These are phyloP conservation scores for Colletotrichum sp. DNA, from an alignment of 2,329 filamentous ascomycete genomes.

Conservation along the genomic window DNA sequence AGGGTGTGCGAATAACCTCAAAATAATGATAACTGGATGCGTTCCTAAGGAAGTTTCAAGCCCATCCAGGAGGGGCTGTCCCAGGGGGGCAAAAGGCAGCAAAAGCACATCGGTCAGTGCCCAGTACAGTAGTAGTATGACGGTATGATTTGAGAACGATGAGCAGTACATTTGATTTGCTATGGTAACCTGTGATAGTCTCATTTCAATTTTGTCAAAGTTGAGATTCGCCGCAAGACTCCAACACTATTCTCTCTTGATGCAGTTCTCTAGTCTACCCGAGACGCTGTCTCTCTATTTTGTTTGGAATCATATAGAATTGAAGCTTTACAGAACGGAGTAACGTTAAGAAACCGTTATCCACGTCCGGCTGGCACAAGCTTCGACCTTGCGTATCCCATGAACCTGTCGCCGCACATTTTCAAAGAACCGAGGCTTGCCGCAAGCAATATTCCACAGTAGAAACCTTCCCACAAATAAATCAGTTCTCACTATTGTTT, in stretches of 20 bases:
- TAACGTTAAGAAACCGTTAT: background rate
- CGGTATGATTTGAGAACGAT: background rate
- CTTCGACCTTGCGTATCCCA: background rate
- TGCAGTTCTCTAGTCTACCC: background rate
- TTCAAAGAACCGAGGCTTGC: background rate
- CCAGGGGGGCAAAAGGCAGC: too few species aligned
- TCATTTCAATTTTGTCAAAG: background rate
- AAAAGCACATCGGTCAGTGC: too few species aligned
- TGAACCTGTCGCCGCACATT: background rate
- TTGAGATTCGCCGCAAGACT: background rate
- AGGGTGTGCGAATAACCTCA: background rate
- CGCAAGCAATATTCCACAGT: background rate
- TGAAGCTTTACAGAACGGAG: background rate
- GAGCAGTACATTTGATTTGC: rapidly evolving
- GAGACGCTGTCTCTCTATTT: background rate
- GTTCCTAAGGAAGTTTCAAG: too few species aligned
- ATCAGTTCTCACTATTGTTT: background rate
- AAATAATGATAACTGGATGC: background rate
- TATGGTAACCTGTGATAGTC: background rate
- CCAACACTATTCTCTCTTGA: background rate
- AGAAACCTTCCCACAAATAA: rapidly evolving
- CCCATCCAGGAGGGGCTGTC: too few species aligned
- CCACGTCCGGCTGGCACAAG: background rate
- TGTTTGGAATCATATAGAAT: background rate
- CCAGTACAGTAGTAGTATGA: too few species aligned